phyloP scores from a whole-genome alignment of 345 rosid species.

The Eutrema heterophyllum region DNA sequence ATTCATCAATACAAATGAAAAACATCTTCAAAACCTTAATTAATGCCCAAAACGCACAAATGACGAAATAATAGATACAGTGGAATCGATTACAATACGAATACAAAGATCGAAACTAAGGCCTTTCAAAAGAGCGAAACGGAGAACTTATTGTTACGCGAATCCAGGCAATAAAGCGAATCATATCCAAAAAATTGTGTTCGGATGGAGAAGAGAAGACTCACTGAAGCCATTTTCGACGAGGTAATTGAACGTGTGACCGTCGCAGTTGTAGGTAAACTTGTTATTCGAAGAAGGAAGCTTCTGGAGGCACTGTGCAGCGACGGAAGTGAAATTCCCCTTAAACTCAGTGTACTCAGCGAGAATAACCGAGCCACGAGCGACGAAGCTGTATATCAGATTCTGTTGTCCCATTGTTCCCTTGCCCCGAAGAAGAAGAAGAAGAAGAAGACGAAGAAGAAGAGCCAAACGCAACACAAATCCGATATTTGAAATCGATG shows the following conservation, averaged over 20 bases:
- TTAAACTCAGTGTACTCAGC: constrained; percentile 60
- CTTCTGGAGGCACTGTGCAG: constrained; percentile 67
- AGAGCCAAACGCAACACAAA: constrained; percentile 1
- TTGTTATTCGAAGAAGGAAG: constrained; percentile 61
- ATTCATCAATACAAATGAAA: background rate
- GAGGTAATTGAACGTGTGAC: constrained; percentile 70
- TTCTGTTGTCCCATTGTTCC: constrained; percentile 54
- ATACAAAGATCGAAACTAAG: background rate
- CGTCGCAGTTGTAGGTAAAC: constrained; percentile 71
- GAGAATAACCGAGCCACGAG: constrained; percentile 63
- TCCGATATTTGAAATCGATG: background rate
- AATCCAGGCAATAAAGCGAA: no score
- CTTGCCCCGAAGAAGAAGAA: background rate
- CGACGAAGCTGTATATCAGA: constrained; percentile 68
- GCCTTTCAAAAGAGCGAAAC: background rate
- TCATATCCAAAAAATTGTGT: background rate
- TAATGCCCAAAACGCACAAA: background rate
- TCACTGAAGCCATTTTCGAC: constrained; percentile 60
- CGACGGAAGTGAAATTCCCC: constrained; percentile 64
- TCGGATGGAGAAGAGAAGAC: background rate
- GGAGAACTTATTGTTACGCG: background rate
- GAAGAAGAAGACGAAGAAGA: background rate
- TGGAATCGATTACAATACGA: background rate
- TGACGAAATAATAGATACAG: background rate
- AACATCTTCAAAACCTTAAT: background rate